Evolutionary conservation across 805 yeast genomes (phyloP), one percentile per base, ranked within the genome.

Genomic region (Candida sakaeoensis): DNA sequence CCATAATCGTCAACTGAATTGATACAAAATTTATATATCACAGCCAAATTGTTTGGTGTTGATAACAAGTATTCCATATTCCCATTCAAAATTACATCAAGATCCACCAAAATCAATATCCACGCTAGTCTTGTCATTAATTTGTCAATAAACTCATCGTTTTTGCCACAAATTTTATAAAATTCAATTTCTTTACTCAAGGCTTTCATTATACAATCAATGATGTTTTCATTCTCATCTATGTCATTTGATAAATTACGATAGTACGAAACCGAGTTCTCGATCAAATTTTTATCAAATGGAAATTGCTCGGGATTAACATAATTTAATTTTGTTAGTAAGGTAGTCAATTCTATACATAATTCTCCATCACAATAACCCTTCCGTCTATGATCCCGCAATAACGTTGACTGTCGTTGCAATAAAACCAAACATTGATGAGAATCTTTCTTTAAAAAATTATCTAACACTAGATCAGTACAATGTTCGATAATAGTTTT

Each of bases 41-140:
- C 34, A 5, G 29, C 27, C 2, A 58, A 39, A 33, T 54, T 52
- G n/a, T 37, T 37, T 0, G 37, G 32, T 27, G 42, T 33, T 5
- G 37, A 29, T 4, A 57, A 15, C 19, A 65, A 29, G 29, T 17
- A 10, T 0, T 61, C 57, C n/a, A 64, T 43, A 5, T 55, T 44
- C 2, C 41, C 39, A 6, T 42, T 33, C 6, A 63, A 41, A 3
- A 56, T 42, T 3, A 33, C 31, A 19, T 45, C 50, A 30, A 63
- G 55, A 33, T 61, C 58, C 2, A 38, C 39, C 33, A 67, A 61
- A 1, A 68, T 46, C 34, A 55, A 48, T 12, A 29, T 40, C 71
- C 71, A 66, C 21, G 49, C 52, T 19, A 67, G 44, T 29, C 55
- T 51, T 13, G 29, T 19, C 7, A 50, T 29, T 13, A 65, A 40